Evolutionary conservation across 805 yeast genomes (phyloP).

Genomic region (Saccharomycopsis sp.): DNA sequence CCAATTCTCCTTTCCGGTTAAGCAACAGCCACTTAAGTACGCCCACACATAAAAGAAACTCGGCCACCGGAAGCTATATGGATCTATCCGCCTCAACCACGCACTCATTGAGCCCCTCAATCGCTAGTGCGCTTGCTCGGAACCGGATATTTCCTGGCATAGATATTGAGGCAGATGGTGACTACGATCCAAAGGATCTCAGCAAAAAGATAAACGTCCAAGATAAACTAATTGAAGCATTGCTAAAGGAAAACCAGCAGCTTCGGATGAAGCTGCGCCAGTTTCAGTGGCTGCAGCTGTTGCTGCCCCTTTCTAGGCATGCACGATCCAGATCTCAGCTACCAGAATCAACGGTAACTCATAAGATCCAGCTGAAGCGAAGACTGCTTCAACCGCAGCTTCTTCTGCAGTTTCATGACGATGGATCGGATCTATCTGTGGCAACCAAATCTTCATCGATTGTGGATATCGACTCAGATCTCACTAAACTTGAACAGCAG

Average conservation of each 20-base stretch:
- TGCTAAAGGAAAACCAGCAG: neutral
- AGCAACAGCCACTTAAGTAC: neutral
- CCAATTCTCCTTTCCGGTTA: neutral
- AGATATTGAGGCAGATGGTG: neutral
- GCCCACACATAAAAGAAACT: neutral
- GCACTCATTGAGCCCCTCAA: neutral
- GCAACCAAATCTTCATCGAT: neutral
- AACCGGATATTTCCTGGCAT: neutral
- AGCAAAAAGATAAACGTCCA: neutral
- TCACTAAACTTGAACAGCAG: conserved; percentile 1
- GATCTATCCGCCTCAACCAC: neutral
- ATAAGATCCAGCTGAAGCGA: neutral
- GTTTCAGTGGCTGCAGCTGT: neutral
- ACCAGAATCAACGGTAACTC: neutral
- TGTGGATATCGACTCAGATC: neutral
- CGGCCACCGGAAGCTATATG: neutral
- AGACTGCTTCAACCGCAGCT: neutral
- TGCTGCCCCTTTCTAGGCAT: neutral
- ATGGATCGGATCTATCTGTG: neutral
- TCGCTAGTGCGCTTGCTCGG: neutral
- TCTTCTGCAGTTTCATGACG: neutral
- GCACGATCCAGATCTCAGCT: neutral
- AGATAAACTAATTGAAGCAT: neutral
- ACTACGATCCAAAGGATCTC: neutral
- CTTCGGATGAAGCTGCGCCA: neutral